Evolutionary conservation across 2,329 filamentous ascomycete genomes (phyloP), one percentile per base, ranked within the genome.

Genomic region (Trichoderma guizhouense): DNA sequence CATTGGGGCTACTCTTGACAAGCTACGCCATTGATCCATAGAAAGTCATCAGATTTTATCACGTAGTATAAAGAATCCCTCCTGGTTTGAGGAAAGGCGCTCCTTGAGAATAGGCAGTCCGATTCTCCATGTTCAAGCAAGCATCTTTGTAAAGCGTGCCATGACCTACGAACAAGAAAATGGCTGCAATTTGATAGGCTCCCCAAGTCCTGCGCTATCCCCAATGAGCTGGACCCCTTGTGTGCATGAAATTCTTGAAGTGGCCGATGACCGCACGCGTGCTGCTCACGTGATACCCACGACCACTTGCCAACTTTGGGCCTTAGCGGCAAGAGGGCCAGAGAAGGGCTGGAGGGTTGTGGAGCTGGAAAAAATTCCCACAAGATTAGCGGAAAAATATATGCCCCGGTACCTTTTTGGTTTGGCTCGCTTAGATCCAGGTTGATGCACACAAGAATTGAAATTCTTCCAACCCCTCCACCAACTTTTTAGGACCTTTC

Each of bases 381-480:
- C 68, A 60, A 21, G 21, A 57, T 63, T 64, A 71, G 68, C 69
- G 69, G 71, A 67, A 72, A 72, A 70, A 72, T 66, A 53, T 65
- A 55, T 73, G 70, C 63, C 63, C 72, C 72, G 72, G 70, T 64
- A 66, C 36, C 43, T 74, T 78, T 76, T 75, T 70, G 73, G 74
- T 62, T 74, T 74, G 74, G 72, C 75, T 81, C 79, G 80, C 79
- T 81, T 82, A 82, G 80, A 80, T 79, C 78, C 79, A 80, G 79
- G 78, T 75, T 77, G 77, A 72, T 78, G 79, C 79, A 81, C 81
- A 82, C 81, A 82, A 81, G 74, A 80, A 79, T 78, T 80, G 76
- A 81, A 82, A 79, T 81, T 81, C 81, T 81, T 81, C 72, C 80
- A 79, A 77, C 78, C 79, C 79, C 80, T 82, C 82, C 79, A 81